phyloP scores from a whole-genome alignment of 2,329 filamentous ascomycete genomes.

The Beauveria brongniartii region DNA sequence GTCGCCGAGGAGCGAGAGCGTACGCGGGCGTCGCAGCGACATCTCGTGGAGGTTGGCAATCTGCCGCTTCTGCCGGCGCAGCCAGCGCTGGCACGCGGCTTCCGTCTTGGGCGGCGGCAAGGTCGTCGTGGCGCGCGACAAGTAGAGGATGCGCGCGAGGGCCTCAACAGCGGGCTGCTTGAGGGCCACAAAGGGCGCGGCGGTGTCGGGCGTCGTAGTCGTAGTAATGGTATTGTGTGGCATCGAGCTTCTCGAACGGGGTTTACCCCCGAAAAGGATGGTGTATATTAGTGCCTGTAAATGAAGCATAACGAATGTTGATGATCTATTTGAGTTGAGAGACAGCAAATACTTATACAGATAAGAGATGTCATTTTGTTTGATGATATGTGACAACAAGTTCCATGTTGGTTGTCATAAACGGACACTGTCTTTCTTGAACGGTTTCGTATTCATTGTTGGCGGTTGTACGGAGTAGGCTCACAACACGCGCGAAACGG shows the following conservation, averaged over 20 bases:
- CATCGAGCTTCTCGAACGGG: not conserved
- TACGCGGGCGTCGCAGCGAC: not conserved
- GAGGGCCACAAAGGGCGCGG: not conserved
- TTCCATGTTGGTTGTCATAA: not conserved
- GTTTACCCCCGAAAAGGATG: not conserved
- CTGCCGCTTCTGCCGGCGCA: not conserved
- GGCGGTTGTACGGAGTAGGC: no score
- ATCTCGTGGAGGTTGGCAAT: not conserved
- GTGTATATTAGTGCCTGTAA: no score
- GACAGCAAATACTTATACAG: not conserved
- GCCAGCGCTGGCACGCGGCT: not conserved
- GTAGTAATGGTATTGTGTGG: no score
- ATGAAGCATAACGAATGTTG: no score
- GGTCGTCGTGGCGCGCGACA: not conserved
- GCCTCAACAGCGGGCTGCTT: not conserved
- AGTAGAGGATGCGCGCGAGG: slow-evolving; percentile 6
- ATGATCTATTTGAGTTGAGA: not conserved
- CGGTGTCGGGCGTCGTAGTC: not conserved
- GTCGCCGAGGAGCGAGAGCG: not conserved
- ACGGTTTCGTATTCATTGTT: not conserved
- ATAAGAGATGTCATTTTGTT: not conserved
- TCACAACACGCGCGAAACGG: no score
- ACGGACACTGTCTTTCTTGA: not conserved
- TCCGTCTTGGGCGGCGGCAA: not conserved
- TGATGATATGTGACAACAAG: not conserved